Evolutionary conservation across 352 stramenopile genomes (phyloP).

Genomic region (Pythium volutum): DNA sequence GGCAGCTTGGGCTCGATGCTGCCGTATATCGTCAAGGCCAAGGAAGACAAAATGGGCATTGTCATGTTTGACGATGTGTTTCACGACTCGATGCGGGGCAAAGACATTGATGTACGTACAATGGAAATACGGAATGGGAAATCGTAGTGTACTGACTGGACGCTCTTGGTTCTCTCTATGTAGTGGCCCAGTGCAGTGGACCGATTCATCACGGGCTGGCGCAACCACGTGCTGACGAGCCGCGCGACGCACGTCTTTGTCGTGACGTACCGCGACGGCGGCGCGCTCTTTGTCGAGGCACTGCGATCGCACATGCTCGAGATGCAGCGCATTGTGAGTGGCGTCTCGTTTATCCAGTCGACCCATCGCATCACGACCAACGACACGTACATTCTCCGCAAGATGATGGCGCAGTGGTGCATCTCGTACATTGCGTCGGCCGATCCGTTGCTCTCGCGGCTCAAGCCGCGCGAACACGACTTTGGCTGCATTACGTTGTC

Average conservation of each 20-base stretch:
- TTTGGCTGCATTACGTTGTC: constrained; percentile 57
- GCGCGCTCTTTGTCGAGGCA: constrained; percentile 48
- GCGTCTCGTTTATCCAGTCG: constrained; percentile 62
- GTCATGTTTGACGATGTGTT: constrained; percentile 70
- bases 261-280: constrained; percentile 58
- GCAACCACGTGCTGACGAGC: constrained; percentile 64
- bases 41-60: constrained; percentile 67
- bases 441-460: constrained; percentile 39
- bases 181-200: constrained; percentile 55
- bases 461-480: constrained; percentile 55
- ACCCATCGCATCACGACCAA: constrained; percentile 54
- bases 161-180: background rate
- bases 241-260: constrained; percentile 67
- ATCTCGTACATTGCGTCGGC: constrained; percentile 49
- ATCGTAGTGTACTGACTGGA: too few species aligned
- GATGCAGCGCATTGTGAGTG: constrained; percentile 70
- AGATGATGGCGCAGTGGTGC: constrained; percentile 68
- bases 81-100: constrained; percentile 41
- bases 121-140: too few species aligned
- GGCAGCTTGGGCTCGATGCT: constrained; percentile 72
- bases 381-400: constrained; percentile 60
- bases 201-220: constrained; percentile 66
- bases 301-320: constrained; percentile 54
- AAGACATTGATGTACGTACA: constrained; percentile 57
- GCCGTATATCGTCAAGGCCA: constrained; percentile 72